Evolutionary conservation across 2,329 filamentous ascomycete species (phyloP).

Genomic region (Huntiella decipiens): DNA sequence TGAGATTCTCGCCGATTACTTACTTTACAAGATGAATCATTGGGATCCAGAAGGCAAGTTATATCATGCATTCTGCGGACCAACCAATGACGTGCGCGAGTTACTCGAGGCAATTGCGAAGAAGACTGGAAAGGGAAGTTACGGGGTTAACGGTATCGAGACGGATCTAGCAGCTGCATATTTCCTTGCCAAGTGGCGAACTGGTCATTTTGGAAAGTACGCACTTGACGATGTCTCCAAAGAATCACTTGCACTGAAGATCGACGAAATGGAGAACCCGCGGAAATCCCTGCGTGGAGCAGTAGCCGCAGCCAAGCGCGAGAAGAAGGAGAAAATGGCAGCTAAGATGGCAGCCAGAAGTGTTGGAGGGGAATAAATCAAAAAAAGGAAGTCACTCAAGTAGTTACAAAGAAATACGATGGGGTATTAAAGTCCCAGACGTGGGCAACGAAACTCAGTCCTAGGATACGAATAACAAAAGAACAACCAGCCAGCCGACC

Average conservation of each 20-base stretch:
- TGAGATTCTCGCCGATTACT: conserved; percentile 69
- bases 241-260: conserved; percentile 32
- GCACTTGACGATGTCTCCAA: conserved; percentile 57
- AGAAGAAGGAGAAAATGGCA: conserved; percentile 44
- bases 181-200: conserved; percentile 66
- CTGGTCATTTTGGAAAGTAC: conserved; percentile 56
- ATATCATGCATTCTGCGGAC: conserved; percentile 43
- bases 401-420: neutral
- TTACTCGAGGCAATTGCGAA: conserved; percentile 53
- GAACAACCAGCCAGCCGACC: neutral
- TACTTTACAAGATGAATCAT: conserved; percentile 68
- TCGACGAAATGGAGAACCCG: conserved; percentile 27
- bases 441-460: neutral
- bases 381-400: neutral
- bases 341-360: conserved; percentile 20
- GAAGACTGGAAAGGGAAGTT: conserved; percentile 56
- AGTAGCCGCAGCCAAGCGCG: conserved; percentile 12
- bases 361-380: conserved; percentile 3
- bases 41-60: conserved; percentile 30
- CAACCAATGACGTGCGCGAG: conserved; percentile 68
- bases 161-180: conserved; percentile 57
- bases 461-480: neutral
- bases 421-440: neutral
- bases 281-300: conserved; percentile 48
- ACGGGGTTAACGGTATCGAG: conserved; percentile 48